Evolutionary conservation across 2,329 filamentous ascomycete species (phyloP), one percentile per base, ranked within the genome.

Genomic region (Fusarium avenaceum): DNA sequence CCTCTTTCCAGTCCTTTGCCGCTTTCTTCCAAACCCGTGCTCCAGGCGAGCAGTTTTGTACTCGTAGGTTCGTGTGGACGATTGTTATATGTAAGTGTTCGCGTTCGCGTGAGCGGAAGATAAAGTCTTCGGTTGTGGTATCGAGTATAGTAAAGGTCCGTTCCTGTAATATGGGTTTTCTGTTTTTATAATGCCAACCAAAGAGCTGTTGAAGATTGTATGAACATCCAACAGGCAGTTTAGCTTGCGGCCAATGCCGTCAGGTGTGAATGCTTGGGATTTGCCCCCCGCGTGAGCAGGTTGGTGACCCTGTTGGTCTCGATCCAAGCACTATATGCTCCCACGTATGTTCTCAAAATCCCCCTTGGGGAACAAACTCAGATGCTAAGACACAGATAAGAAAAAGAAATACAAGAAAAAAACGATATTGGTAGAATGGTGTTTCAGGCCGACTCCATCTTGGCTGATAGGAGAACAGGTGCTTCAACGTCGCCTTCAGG

Each of bases 401-500:
- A 60, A 55, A 26, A 58, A 60, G 20, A 51, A 46, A 59, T 38
- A 59, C 55, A 46, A 28, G 59, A 43, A 20, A 40, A 53, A 40
- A 55, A 53, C 32, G 22, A 40, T 30, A 8, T 32, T 15, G 39
- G 20, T 46, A 32, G 5, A 42, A 7, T 7, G 15, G n/a, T 6
- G 26, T 26, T 26, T 77, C 67, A 78, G 30, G 69, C 69, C 7
- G 70, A 73, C 55, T 77, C 76, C 75, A 76, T 77, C 57, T 72
- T 72, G 19, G 73, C 53, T 2, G 75, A 69, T 7, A 75, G 24
- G 45, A 73, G 49, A 39, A 72, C 55, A 19, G 76, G 70, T 76
- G 85, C 81, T 76, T 88, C 86, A 6, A 78, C 78, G 52, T 88
- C 86, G n/a, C 85, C 85, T 71, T 88, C 86, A 0, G 85, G 85